phyloP scores from a whole-genome alignment of 495 filamentous ascomycete species.

The Penicillium turbatum region DNA sequence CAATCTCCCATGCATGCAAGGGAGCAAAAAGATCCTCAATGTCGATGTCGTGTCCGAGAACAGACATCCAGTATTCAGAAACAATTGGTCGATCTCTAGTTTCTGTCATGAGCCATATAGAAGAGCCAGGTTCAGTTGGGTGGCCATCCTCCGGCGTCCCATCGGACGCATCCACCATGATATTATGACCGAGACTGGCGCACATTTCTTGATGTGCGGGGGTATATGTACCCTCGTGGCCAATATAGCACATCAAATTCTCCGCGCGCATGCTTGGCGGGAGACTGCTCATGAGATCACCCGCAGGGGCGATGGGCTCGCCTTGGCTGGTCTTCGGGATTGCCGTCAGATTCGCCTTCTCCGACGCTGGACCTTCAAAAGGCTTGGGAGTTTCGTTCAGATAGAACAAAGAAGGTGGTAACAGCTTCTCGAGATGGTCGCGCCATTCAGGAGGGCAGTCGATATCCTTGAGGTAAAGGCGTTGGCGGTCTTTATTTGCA shows the following conservation, averaged over 20 bases:
- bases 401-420: constrained; percentile 79
- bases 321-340: constrained; percentile 6
- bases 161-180: constrained; percentile 88
- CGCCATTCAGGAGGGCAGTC: constrained; percentile 86
- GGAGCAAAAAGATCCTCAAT: constrained; percentile 95
- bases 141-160: constrained; percentile 54
- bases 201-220: constrained; percentile 98
- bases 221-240: constrained; percentile 96
- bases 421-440: constrained; percentile 65
- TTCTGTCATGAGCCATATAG: constrained; percentile 98
- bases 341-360: background rate
- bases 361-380: constrained; percentile 35
- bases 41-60: constrained; percentile 91
- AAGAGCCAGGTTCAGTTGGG: constrained; percentile 72
- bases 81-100: constrained; percentile 82
- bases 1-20: constrained; percentile 85
- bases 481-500: constrained; percentile 65
- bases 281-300: constrained; percentile 93
- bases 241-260: constrained; percentile 98
- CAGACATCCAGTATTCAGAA: constrained; percentile 86
- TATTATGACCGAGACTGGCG: constrained; percentile 89
- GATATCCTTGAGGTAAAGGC: constrained; percentile 92
- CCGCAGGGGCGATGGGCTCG: constrained; percentile 54
- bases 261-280: constrained; percentile 79
- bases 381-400: constrained; percentile 71